phyloP scores from a whole-genome alignment of 306 rosid genomes.

The Heteromeles arbutifolia region DNA sequence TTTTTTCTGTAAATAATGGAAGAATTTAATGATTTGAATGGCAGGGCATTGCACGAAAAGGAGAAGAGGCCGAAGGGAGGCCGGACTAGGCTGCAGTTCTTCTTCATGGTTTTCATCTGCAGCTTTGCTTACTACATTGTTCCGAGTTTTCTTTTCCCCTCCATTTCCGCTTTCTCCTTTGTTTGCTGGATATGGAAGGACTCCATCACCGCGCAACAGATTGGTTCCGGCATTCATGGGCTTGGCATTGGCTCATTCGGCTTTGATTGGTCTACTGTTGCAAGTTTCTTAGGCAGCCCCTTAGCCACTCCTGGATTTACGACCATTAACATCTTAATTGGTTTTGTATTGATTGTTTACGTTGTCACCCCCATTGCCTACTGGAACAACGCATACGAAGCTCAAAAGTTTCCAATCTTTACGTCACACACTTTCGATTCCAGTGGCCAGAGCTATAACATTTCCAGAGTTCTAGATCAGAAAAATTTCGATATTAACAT shows the following conservation, averaged over 20 bases:
- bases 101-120: conserved; percentile 19
- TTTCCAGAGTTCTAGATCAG: conserved; percentile 10
- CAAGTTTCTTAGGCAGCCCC: conserved; percentile 26
- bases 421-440: conserved; percentile 15
- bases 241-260: conserved; percentile 39
- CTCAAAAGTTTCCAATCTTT: conserved; percentile 26
- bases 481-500: conserved; percentile 16
- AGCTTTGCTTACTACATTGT: conserved; percentile 33
- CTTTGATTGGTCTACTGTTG: conserved; percentile 32
- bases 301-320: conserved; percentile 32
- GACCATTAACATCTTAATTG: conserved; percentile 16
- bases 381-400: conserved; percentile 25
- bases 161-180: conserved; percentile 19
- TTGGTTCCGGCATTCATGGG: conserved; percentile 32
- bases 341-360: conserved; percentile 23
- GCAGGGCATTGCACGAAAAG: conserved; percentile 36
- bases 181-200: conserved; percentile 24
- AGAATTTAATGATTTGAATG: background rate
- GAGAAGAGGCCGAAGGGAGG: conserved; percentile 37
- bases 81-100: conserved; percentile 30
- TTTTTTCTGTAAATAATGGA: background rate
- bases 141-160: conserved; percentile 28
- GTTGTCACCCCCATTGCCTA: conserved; percentile 25
- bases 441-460: conserved; percentile 15
- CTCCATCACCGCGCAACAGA: conserved; percentile 26